Conservation (phyloP, 768 basidiomycete species). For the Neoboletus brunneissimus region DNA sequence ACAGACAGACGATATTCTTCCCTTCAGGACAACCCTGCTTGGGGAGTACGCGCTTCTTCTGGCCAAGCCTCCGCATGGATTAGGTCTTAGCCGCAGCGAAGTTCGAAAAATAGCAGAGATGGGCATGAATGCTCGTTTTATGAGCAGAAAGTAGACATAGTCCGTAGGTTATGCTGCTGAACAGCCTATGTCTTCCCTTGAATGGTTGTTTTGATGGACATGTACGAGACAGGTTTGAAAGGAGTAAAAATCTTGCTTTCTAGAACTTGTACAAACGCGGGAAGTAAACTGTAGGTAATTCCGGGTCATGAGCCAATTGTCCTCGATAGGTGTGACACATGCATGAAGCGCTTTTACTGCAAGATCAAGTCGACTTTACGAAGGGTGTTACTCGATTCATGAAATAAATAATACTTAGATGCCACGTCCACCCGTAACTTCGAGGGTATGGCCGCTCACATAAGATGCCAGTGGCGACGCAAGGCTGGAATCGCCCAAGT, state of each 20-base stretch:
- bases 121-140: constrained; percentile 48
- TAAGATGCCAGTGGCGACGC: constrained; percentile 77
- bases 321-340: background rate
- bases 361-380: background rate
- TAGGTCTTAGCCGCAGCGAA: constrained; percentile 61
- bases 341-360: background rate
- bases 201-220: background rate
- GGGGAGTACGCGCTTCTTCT: constrained; percentile 81
- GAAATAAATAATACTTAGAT: constrained; percentile 40
- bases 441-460: constrained; percentile 79
- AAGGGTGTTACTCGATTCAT: background rate
- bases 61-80: constrained; percentile 66
- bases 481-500: constrained; percentile 44
- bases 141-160: background rate
- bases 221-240: background rate
- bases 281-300: background rate
- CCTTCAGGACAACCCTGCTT: constrained; percentile 69
- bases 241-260: background rate
- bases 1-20: constrained; percentile 81
- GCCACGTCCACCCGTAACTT: constrained; percentile 79
- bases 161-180: background rate
- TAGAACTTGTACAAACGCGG: background rate
- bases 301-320: background rate
- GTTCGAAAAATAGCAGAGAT: constrained; percentile 55
- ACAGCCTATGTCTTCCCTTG: background rate